Evolutionary conservation across 441 rosid genomes (phyloP).

Genomic region (Erysimum cheiri): DNA sequence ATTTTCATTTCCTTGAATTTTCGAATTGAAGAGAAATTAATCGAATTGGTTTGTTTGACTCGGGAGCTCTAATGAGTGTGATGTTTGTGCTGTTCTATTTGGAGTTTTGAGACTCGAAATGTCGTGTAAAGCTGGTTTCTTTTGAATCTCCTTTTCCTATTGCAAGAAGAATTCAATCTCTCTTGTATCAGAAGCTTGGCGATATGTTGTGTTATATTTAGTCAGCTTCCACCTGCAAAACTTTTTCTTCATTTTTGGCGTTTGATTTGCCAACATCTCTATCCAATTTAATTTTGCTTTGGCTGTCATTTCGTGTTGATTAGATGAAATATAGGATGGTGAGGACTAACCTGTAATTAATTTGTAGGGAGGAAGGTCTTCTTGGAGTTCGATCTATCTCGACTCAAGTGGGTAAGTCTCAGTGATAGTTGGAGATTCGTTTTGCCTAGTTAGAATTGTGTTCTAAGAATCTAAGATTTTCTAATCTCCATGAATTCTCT

Average conservation of each 20-base stretch:
- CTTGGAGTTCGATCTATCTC: conserved; percentile 80
- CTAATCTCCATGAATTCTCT: conserved; percentile 13
- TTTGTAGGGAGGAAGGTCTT: conserved; percentile 75
- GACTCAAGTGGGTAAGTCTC: conserved; percentile 80
- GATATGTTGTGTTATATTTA: not conserved
- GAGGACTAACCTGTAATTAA: conserved; percentile 28
- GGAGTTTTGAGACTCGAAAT: conserved; percentile 16
- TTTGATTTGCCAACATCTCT: not conserved
- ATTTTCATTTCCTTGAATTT: not conserved
- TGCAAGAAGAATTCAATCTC: not conserved
- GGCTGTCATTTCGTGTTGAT: not conserved
- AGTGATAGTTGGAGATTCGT: not conserved
- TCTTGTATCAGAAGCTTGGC: not conserved
- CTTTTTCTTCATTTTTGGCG: not conserved
- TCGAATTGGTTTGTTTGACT: conserved; percentile 7
- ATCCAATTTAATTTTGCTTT: not conserved
- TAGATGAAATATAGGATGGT: conserved; percentile 5
- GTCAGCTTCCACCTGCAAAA: not conserved
- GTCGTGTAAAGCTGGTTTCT: conserved; percentile 13
- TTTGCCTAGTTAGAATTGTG: not conserved
- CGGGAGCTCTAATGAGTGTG: not conserved
- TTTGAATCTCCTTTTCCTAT: not conserved
- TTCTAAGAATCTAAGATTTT: conserved; percentile 9
- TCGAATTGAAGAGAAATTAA: not conserved
- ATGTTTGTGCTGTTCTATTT: conserved; percentile 7